A percentile compares a stretch with the other conserved stretches of the same genome.
Conservation (phyloP, 768 basidiomycete species). For the Arthromyces matolae region DNA sequence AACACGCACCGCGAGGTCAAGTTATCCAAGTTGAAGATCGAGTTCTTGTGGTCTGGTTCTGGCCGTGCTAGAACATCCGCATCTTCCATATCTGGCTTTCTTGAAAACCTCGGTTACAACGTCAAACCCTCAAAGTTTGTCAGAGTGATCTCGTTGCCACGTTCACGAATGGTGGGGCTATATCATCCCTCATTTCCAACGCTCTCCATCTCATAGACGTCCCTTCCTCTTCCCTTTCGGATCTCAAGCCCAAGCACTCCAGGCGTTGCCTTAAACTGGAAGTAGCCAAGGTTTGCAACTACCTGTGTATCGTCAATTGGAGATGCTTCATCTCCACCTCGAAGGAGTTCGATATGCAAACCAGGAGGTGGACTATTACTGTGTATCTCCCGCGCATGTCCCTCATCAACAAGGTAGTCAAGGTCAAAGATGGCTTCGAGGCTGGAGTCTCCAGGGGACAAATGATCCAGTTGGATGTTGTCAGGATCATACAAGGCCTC, state of each 20-base stretch:
- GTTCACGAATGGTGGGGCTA: conserved; percentile 63
- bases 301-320: conserved; percentile 85
- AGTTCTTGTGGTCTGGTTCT: conserved; percentile 24
- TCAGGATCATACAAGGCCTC: conserved; percentile 91
- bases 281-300: conserved; percentile 91
- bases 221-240: conserved; percentile 72
- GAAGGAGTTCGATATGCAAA: conserved; percentile 80
- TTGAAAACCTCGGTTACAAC: conserved; percentile 73
- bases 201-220: conserved; percentile 81
- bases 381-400: conserved; percentile 78
- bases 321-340: conserved; percentile 28
- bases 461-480: conserved; percentile 80
- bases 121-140: conserved; percentile 91
- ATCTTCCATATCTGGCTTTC: conserved; percentile 72
- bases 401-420: conserved; percentile 90
- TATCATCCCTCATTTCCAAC: conserved; percentile 89
- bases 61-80: conserved; percentile 72
- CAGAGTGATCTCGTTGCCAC: conserved; percentile 73
- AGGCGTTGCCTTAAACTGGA: conserved; percentile 92
- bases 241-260: conserved; percentile 85
- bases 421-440: conserved; percentile 82
- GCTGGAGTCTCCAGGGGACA: conserved; percentile 57
- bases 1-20: conserved; percentile 48
- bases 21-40: conserved; percentile 42
- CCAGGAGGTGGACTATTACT: conserved; percentile 79